Evolutionary conservation across 2,329 filamentous ascomycete genomes (phyloP).

Genomic region (Talaromyces sp.): DNA sequence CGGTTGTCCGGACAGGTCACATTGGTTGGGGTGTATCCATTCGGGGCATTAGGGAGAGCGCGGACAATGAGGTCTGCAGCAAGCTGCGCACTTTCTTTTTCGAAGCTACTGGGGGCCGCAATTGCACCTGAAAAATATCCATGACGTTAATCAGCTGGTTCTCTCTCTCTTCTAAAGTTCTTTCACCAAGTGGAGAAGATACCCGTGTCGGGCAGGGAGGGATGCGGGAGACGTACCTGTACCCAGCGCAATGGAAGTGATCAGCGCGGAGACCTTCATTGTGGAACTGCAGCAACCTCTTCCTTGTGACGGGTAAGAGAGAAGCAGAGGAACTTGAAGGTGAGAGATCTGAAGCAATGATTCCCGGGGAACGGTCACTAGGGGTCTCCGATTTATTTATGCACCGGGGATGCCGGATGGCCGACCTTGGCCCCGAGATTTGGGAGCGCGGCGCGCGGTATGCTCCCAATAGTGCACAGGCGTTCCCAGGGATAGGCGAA

Average conservation of each 20-base stretch:
- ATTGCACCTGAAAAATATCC: conserved; percentile 14
- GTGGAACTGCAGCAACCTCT: background rate
- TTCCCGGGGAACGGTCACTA: conserved; percentile 2
- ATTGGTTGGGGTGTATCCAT: conserved; percentile 71
- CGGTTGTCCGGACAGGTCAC: conserved; percentile 70
- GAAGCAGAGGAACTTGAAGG: background rate
- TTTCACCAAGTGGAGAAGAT: background rate
- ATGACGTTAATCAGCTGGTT: background rate
- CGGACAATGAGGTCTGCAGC: conserved; percentile 31
- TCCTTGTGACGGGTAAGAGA: background rate
- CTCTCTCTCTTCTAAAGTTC: background rate
- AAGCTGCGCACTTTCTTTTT: conserved; percentile 6
- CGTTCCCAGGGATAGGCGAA: conserved; percentile 13
- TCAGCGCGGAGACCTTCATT: conserved; percentile 21
- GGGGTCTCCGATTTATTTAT: conserved; percentile 19
- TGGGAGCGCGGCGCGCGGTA: conserved; percentile 2
- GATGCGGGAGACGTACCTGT: conserved; percentile 13
- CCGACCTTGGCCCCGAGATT: conserved; percentile 14
- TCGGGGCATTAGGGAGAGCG: conserved; percentile 59
- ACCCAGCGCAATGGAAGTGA: conserved; percentile 19
- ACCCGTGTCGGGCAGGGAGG: background rate
- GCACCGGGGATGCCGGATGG: conserved; percentile 23
- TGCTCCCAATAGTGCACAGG: conserved; percentile 5
- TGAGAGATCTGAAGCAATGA: background rate
- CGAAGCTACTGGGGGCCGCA: conserved; percentile 17